phyloP scores from a whole-genome alignment of 2,329 filamentous ascomycete species.

The Apiospora malaysiana region DNA sequence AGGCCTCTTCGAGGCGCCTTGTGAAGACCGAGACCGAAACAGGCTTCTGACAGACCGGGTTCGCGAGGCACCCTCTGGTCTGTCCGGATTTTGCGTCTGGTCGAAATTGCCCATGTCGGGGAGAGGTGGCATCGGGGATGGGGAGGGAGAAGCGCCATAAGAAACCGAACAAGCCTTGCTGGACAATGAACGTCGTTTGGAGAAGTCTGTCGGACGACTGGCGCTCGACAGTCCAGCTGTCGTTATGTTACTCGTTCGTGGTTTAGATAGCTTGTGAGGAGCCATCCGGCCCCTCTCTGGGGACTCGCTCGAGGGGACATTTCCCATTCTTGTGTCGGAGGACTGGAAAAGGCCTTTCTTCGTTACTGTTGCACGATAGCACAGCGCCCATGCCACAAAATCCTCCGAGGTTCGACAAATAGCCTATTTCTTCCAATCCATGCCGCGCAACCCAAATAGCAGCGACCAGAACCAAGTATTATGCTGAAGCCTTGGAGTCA shows the following conservation, averaged over 20 bases:
- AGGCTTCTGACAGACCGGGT: slow-evolving; percentile 37
- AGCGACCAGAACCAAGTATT: not conserved
- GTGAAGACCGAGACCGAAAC: slow-evolving; percentile 45
- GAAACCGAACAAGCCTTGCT: slow-evolving; percentile 37
- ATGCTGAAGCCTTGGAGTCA: not conserved
- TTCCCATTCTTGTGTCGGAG: slow-evolving; percentile 50
- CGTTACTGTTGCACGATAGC: slow-evolving; percentile 17
- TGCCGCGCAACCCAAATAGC: slow-evolving; percentile 6
- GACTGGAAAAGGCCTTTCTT: not conserved
- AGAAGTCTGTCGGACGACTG: slow-evolving; percentile 39
- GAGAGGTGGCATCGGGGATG: slow-evolving; percentile 31
- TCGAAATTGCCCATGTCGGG: slow-evolving; percentile 23
- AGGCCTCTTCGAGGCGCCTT: slow-evolving; percentile 30
- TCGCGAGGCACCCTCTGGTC: slow-evolving; percentile 27
- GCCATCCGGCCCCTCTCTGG: slow-evolving; percentile 42
- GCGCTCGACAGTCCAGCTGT: slow-evolving; percentile 49
- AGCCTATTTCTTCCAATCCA: slow-evolving; percentile 11
- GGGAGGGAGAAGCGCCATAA: slow-evolving; percentile 28
- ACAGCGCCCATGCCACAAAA: slow-evolving; percentile 5
- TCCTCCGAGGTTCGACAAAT: slow-evolving; percentile 15
- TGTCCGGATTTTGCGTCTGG: slow-evolving; percentile 18
- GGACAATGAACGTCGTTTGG: slow-evolving; percentile 36
- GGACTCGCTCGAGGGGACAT: slow-evolving; percentile 54
- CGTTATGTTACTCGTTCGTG: slow-evolving; percentile 48
- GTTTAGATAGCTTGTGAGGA: slow-evolving; percentile 59